Evolutionary conservation across 768 basidiomycete species (phyloP).

Genomic region (Serpula lacrymans): DNA sequence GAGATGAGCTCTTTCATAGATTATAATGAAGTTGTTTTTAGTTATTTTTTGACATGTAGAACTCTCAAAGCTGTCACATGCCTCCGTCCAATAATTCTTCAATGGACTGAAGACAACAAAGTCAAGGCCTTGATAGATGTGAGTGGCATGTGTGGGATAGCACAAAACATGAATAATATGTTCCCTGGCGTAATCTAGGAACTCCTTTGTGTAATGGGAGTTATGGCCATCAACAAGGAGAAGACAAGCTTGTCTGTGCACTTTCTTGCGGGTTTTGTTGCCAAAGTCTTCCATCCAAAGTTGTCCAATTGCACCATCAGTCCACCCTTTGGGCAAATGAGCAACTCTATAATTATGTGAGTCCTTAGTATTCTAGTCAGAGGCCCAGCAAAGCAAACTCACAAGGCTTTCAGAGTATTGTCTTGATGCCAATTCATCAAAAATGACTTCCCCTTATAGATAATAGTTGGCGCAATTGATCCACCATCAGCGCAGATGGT

Average conservation of each 20-base stretch:
- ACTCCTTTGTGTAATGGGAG: constrained; percentile 5
- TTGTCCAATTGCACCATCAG: constrained; percentile 33
- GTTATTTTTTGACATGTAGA: too few species aligned
- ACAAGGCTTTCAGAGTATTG: constrained; percentile 40
- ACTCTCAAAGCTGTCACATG: constrained; percentile 1
- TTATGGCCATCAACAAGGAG: constrained; percentile 21
- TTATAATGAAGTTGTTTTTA: too few species aligned
- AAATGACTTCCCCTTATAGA: constrained; percentile 32
- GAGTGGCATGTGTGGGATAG: constrained; percentile 7
- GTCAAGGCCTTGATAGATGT: constrained; percentile 20
- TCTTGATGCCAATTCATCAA: constrained; percentile 35
- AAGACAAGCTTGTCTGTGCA: constrained; percentile 22
- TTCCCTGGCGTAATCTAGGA: constrained; percentile 4
- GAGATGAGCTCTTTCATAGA: too few species aligned
- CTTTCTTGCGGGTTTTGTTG: constrained; percentile 32
- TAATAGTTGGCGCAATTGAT: constrained; percentile 12
- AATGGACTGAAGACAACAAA: constrained; percentile 12
- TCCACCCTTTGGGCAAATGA: constrained; percentile 35
- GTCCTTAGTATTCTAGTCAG: constrained; percentile 11
- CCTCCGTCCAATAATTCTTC: constrained; percentile 12
- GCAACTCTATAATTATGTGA: constrained; percentile 29
- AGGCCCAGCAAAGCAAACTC: constrained; percentile 13
- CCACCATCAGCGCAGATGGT: constrained; percentile 23
- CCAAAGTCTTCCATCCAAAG: constrained; percentile 41
- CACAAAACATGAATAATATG: constrained; percentile 6